Evolutionary conservation across 352 stramenopile species (phyloP).

Genomic region (Pythium coloratum): DNA sequence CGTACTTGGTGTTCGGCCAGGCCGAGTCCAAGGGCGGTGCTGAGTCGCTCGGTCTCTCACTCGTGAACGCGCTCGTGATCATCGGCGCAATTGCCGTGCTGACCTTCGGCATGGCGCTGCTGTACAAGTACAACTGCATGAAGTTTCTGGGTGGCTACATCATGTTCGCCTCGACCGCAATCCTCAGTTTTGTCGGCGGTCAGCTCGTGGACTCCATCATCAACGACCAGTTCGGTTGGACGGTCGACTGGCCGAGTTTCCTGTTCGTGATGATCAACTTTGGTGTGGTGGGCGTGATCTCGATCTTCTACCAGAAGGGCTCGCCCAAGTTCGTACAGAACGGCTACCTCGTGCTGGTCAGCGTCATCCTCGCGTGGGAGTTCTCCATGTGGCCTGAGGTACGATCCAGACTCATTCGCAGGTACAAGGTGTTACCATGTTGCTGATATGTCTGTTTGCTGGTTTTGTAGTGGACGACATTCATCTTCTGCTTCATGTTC

Average conservation of each 20-base stretch:
- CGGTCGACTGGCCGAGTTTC: slow-evolving; percentile 76
- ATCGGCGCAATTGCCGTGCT: slow-evolving; percentile 81
- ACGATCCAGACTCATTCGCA: slow-evolving; percentile 27
- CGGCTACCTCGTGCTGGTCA: slow-evolving; percentile 93
- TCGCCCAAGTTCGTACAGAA: slow-evolving; percentile 89
- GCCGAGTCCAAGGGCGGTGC: slow-evolving; percentile 39
- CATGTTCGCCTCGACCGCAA: slow-evolving; percentile 86
- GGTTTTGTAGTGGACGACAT: slow-evolving; percentile 78
- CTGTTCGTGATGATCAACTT: slow-evolving; percentile 92
- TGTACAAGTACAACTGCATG: slow-evolving; percentile 91
- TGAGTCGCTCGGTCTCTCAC: slow-evolving; percentile 56
- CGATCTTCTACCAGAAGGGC: slow-evolving; percentile 91
- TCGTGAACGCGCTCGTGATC: slow-evolving; percentile 90
- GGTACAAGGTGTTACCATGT: not conserved
- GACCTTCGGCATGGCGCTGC: slow-evolving; percentile 88
- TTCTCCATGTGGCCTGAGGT: slow-evolving; percentile 96
- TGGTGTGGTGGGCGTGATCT: slow-evolving; percentile 84
- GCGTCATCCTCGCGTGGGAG: slow-evolving; percentile 97
- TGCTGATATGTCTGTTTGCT: not conserved
- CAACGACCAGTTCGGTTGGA: slow-evolving; percentile 70
- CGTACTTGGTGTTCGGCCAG: slow-evolving; percentile 81
- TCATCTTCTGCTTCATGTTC: slow-evolving; percentile 93
- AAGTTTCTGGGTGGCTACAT: slow-evolving; percentile 85
- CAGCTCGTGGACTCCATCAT: slow-evolving; percentile 84
- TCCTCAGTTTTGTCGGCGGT: slow-evolving; percentile 85